Conservation (phyloP, 306 rosid genomes). For the Delonix regia region DNA sequence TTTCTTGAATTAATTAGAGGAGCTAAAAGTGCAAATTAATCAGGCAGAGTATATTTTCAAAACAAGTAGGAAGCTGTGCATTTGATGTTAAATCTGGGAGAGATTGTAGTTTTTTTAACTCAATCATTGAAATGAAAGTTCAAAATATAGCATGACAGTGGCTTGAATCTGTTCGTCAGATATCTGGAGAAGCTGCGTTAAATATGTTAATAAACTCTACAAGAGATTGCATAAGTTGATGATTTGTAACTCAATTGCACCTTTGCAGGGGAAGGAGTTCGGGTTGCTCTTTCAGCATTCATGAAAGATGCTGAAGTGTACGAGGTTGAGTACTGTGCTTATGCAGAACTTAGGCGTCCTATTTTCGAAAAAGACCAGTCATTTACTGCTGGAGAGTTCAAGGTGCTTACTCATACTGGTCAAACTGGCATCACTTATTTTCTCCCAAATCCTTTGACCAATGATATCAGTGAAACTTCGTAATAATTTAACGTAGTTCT, state of each 20-base stretch:
- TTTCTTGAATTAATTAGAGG: too few species aligned
- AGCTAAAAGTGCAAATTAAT: too few species aligned
- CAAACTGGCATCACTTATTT: conserved; percentile 46
- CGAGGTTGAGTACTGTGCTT: conserved; percentile 67
- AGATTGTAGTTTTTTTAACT: too few species aligned
- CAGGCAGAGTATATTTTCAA: too few species aligned
- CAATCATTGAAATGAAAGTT: not conserved
- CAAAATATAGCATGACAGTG: not conserved
- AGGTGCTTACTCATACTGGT: conserved; percentile 45
- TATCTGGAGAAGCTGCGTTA: not conserved
- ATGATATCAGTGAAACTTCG: conserved; percentile 9
- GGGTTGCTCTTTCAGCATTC: conserved; percentile 57
- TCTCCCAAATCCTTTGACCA: not conserved
- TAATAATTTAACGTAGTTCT: too few species aligned
- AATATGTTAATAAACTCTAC: not conserved
- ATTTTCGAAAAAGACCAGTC: conserved; percentile 41
- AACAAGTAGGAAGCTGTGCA: too few species aligned
- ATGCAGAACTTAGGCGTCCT: conserved; percentile 66
- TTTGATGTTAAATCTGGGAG: too few species aligned
- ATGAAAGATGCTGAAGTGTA: conserved; percentile 47
- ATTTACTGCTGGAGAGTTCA: conserved; percentile 54
- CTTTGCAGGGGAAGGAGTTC: conserved; percentile 75
- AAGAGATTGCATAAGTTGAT: not conserved
- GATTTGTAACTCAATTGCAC: conserved; percentile 1
- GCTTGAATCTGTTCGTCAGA: not conserved